Evolutionary conservation across 2,329 filamentous ascomycete species (phyloP).

Genomic region (Beauveria sp.): DNA sequence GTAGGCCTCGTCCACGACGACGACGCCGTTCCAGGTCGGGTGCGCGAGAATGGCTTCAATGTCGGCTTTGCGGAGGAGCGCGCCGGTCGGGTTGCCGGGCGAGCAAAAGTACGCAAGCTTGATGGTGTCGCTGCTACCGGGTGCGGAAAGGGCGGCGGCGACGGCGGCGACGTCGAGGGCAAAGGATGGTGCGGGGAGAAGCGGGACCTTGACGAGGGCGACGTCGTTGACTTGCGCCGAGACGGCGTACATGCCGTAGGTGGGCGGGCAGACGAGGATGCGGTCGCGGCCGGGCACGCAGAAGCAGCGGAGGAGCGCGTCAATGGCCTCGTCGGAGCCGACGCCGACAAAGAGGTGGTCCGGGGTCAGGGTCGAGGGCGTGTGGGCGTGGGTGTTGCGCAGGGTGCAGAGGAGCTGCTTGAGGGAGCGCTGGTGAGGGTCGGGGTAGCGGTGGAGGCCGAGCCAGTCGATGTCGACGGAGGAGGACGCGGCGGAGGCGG

Average conservation of each 20-base stretch:
- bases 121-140: conserved; percentile 45
- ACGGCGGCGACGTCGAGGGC: conserved; percentile 65
- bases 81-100: conserved; percentile 88
- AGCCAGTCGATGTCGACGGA: conserved; percentile 58
- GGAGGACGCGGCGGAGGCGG: conserved; percentile 18
- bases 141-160: conserved; percentile 49
- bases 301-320: conserved; percentile 88
- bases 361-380: conserved; percentile 60
- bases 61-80: conserved; percentile 67
- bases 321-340: conserved; percentile 94
- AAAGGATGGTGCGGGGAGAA: conserved; percentile 66
- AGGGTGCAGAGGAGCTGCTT: conserved; percentile 82
- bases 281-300: conserved; percentile 81
- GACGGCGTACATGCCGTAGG: conserved; percentile 97
- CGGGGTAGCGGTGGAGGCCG: conserved; percentile 87
- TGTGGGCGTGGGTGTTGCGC: conserved; percentile 80
- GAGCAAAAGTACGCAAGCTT: conserved; percentile 87
- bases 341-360: conserved; percentile 91
- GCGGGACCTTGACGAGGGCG: conserved; percentile 74
- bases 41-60: conserved; percentile 69
- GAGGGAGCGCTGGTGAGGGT: conserved; percentile 83
- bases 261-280: conserved; percentile 91
- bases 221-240: conserved; percentile 94
- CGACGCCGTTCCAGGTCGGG: conserved; percentile 89
- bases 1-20: conserved; percentile 93